Percentiles rank a stretch among this genome's conserved stretches.
These are phyloP conservation scores for Closterium sp. DNA, from an alignment of 139 green algal species.

Conservation along the genomic window DNA sequence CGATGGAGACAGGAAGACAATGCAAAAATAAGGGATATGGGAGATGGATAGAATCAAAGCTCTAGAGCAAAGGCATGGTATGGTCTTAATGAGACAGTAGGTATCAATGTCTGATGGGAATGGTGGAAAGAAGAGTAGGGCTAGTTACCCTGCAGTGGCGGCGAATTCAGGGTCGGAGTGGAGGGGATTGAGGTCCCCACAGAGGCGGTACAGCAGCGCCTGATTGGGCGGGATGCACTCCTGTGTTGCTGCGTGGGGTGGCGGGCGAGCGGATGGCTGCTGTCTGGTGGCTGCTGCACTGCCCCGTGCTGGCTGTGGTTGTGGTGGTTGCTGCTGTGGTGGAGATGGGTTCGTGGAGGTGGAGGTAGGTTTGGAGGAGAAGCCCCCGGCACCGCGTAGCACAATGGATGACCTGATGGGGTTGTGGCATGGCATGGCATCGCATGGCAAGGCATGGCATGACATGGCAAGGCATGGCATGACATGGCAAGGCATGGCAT, in stretches of 20 bases:
- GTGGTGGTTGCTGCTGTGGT: no score
- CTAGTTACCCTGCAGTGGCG: slow-evolving; percentile 29
- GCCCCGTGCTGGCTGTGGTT: no score
- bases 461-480: neutral
- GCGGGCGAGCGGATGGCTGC: neutral
- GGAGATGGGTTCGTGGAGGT: no score
- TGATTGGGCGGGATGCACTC: slow-evolving; percentile 9
- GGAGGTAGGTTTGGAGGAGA: neutral
- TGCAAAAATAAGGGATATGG: no score
- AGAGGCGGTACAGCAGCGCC: slow-evolving; percentile 60
- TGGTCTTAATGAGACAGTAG: no score
- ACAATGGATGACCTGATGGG: neutral
- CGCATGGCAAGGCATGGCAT: no score
- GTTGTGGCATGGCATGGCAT: neutral
- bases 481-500: no score
- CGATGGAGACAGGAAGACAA: neutral
- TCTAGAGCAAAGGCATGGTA: no score
- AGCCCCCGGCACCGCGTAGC: neutral
- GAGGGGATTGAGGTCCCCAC: slow-evolving; percentile 63
- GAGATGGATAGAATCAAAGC: no score
- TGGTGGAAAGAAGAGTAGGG: no score
- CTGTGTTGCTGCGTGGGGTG: neutral
- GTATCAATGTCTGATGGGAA: no score
- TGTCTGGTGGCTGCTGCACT: neutral
- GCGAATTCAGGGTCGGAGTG: slow-evolving; percentile 60